A percentile compares a stretch with the other conserved stretches of the same genome.
These are phyloP conservation scores for Penicillium angulare DNA, from an alignment of 495 filamentous ascomycete species.

Conservation along the genomic window DNA sequence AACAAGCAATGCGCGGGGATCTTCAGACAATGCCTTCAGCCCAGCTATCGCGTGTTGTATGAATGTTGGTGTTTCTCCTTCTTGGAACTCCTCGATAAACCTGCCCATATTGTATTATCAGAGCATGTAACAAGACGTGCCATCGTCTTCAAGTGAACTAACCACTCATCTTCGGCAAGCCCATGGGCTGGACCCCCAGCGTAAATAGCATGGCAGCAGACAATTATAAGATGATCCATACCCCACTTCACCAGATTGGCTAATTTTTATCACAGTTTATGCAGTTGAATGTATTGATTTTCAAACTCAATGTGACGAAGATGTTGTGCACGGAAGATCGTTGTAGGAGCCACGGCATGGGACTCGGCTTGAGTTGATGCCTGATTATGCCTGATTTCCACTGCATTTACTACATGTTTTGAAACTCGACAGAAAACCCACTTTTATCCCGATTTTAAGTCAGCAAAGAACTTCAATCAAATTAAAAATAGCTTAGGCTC, in stretches of 20 bases:
- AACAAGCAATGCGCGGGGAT: constrained; percentile 48
- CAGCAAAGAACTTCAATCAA: no score
- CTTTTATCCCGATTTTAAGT: no score
- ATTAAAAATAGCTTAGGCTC: no score
- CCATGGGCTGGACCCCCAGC: constrained; percentile 60
- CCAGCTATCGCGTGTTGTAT: constrained; percentile 68
- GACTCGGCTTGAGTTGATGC: no score
- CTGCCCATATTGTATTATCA: constrained; percentile 12
- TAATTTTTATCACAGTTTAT: no score
- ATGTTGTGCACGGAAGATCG: no score
- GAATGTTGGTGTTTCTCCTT: constrained; percentile 69
- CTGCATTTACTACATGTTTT: no score
- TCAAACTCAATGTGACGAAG: no score
- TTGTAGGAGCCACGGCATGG: no score
- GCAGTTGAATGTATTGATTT: no score
- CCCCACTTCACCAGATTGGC: not conserved
- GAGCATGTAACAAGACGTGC: not conserved
- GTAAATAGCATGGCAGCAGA: constrained; percentile 84
- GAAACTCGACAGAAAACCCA: no score
- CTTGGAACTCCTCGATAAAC: constrained; percentile 67
- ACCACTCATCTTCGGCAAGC: constrained; percentile 65
- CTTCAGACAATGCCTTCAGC: constrained; percentile 42
- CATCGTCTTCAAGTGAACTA: constrained; percentile 9
- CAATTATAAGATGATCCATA: constrained; percentile 58
- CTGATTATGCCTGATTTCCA: no score